A percentile compares a stretch with the other conserved stretches of the same genome.
Evolutionary conservation across 2,329 filamentous ascomycete species (phyloP).

Genomic region (Lachnellula subtilissima): DNA sequence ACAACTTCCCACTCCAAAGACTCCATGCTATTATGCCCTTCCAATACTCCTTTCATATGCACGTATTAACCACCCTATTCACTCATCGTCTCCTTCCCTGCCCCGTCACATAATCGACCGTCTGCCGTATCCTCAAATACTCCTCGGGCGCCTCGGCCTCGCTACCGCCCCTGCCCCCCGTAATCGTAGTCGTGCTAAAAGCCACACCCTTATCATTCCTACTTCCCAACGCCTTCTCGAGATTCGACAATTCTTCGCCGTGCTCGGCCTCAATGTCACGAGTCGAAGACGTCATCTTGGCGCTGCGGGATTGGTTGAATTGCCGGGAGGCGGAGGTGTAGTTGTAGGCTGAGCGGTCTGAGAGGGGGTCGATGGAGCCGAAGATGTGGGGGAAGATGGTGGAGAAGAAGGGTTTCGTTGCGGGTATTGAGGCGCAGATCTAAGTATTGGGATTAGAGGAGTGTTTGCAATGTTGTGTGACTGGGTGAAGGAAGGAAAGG

Average conservation of each 20-base stretch:
- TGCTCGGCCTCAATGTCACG: neutral
- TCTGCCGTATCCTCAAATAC: neutral
- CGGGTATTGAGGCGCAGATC: conserved; percentile 42
- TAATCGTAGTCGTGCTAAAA: neutral
- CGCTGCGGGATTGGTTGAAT: neutral
- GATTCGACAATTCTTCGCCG: neutral
- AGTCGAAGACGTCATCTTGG: neutral
- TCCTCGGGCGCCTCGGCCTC: neutral
- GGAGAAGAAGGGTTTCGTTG: conserved; percentile 41
- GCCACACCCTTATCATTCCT: neutral
- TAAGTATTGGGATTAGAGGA: conserved; percentile 10
- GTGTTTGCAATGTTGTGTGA: neutral
- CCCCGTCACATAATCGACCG: neutral
- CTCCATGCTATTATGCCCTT: too few relatives aligned
- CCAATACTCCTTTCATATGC: neutral
- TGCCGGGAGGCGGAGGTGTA: neutral
- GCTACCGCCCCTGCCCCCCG: neutral
- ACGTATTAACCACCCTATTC: neutral
- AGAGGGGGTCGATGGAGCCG: neutral
- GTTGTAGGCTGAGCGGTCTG: neutral
- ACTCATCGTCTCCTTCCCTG: neutral
- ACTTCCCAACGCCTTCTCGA: neutral
- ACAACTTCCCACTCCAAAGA: too few relatives aligned
- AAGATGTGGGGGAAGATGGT: conserved; percentile 15
- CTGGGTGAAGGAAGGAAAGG: neutral